These are phyloP conservation scores for Yamadazyma kanchanaburiensis DNA, from an alignment of 1,139 yeast genomes.

Conservation along the genomic window DNA sequence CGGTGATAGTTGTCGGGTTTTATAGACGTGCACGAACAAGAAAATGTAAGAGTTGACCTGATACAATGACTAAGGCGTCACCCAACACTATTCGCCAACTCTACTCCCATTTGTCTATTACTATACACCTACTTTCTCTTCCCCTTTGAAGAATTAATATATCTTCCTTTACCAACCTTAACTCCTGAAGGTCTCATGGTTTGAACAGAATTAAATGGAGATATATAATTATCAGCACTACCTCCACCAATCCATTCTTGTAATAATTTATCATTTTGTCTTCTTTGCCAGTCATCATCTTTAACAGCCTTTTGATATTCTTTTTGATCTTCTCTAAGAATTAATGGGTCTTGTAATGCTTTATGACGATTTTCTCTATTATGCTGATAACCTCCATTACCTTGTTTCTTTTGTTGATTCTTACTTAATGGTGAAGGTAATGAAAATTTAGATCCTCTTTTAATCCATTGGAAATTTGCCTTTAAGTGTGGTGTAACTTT, in stretches of 20 bases:
- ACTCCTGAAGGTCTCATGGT: constrained; percentile 66
- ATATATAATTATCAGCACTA: constrained; percentile 82
- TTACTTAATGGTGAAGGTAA: constrained; percentile 71
- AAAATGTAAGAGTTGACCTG: no score
- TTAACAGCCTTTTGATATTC: constrained; percentile 88
- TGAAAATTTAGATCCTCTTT: constrained; percentile 78
- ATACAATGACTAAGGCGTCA: no score
- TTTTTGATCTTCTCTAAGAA: constrained; percentile 88
- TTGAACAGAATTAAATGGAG: constrained; percentile 78
- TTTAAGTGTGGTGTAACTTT: constrained; percentile 86
- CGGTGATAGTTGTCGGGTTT: no score
- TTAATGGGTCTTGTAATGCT: constrained; percentile 47
- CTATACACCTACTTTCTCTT: constrained; percentile 11
- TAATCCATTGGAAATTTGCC: constrained; percentile 91
- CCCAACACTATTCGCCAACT: no score
- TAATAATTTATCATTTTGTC: constrained; percentile 79
- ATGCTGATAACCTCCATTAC: constrained; percentile 73
- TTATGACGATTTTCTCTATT: constrained; percentile 57
- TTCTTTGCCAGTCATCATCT: constrained; percentile 83
- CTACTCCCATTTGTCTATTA: no score
- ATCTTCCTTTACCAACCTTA: constrained; percentile 78
- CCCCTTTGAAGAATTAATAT: constrained; percentile 58
- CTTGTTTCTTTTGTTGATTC: constrained; percentile 57
- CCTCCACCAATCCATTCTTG: constrained; percentile 94
- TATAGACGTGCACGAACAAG: no score